Evolutionary conservation across 306 rosid genomes (phyloP).

Genomic region (Dalbergia cochinchinensis): DNA sequence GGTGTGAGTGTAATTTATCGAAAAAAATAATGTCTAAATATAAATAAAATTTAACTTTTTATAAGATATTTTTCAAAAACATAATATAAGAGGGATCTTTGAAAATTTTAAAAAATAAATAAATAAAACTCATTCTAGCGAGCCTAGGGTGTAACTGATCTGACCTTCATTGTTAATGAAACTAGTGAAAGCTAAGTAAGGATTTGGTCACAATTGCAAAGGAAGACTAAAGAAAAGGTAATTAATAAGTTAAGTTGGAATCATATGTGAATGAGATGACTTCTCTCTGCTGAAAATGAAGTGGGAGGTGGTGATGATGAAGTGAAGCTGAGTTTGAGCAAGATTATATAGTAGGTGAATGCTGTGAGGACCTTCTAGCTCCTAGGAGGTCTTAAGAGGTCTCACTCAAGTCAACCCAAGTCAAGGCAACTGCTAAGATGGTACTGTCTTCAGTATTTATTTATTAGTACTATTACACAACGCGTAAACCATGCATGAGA

Average conservation of each 20-base stretch:
- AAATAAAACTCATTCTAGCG: neutral
- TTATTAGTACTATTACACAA: too few species aligned
- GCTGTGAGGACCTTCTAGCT: neutral
- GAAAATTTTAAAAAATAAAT: too few species aligned
- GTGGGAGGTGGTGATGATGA: neutral
- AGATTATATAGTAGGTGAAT: neutral
- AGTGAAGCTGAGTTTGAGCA: conserved; percentile 7
- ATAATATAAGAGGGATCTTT: too few species aligned
- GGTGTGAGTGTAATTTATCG: too few species aligned
- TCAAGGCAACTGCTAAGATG: neutral
- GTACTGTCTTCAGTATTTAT: too few species aligned
- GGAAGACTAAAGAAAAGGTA: neutral
- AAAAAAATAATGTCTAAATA: too few species aligned
- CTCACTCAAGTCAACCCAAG: neutral
- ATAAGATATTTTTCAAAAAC: too few species aligned
- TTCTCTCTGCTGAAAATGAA: neutral
- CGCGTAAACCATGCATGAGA: neutral
- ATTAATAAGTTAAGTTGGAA: neutral
- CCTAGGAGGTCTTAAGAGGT: neutral
- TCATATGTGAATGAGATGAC: neutral
- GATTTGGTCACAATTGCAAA: neutral
- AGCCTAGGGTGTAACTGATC: neutral
- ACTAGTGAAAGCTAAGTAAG: neutral
- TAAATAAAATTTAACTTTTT: too few species aligned
- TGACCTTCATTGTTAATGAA: conserved; percentile 45